Base-by-base conservation (phyloP, 2,329 filamentous ascomycete species). In the Xylariaceae sp. region DNA sequence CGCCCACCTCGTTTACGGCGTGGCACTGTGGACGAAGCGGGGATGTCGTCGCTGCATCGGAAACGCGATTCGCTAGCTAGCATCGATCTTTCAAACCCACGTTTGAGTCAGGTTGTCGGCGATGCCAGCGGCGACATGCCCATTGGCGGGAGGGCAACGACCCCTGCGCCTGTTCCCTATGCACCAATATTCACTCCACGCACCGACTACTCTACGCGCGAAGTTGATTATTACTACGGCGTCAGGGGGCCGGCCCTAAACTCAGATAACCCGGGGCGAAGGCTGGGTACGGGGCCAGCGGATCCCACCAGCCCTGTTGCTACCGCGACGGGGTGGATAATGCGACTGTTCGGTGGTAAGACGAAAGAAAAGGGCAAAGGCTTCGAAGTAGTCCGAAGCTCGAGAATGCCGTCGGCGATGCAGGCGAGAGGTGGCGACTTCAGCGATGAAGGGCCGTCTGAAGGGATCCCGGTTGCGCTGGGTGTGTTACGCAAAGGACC, bases 161-260 rank as follows among this genome's bases (percentile, higher is more conserved):
- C 71, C 3, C 68, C 71, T 14, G 43, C 67, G 1, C 67, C 31
- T 44, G 62, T 19, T 59, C 65, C 41, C 60, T 73, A 56, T 32
- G 52, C 55, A 38, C 58, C 58, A 6, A 51, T 61, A 23, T 69
- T 75, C 24, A 66, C 70, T 2, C 81, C 78, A 15, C 73, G 79
- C 32, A 82, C 85, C 1, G 90, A 98, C 57, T 97, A 97, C 57
- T 83, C 89, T 2, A 92, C 90, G 1, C 83, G 92, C 40, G 92
- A 98, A 62, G 88, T 94, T 0, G 92, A 98, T 60, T 95, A 95
- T 55, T 97, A 97, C 64, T 97, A 98, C 55, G 85, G 88, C 8
- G 85, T 94, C 13, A 80, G 92, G 23, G 92, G 92, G 0, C 87
- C 88, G 14, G 88, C 90, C 1, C 67, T 97, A 9, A 89, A 83